Evolutionary conservation across 805 yeast species (phyloP), one percentile per base, ranked within the genome.

Genomic region (Tetrapisispora taiwanensis): DNA sequence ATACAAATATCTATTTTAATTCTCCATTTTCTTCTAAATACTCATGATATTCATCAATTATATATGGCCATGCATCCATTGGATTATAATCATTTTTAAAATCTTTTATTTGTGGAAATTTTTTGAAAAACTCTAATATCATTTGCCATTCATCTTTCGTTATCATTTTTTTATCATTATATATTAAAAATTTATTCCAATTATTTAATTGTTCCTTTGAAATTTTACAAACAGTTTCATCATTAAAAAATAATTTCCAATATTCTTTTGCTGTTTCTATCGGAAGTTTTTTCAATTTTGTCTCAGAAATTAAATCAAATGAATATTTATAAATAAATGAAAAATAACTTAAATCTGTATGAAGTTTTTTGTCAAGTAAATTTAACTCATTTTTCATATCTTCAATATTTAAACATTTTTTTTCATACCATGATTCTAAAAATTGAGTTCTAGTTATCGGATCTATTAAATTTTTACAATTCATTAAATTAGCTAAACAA

Each of bases 1-100:
- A 18, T 19, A 19, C n/a, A 18, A 33, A 19, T 7, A 13, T 33
- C 17, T 17, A 36, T 9, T 27, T 22, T 18, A 33, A 26, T 35
- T 27, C 34, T 3, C 20, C 20, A 10, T n/a, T 35, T 3, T 35
- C 39, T 24, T 41, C 39, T 14, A 65, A 66, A 54, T 71, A 71
- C 50, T 83, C 94, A 19, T 86, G 83, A 57, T 76, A 90, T 46
- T 79, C 86, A 60, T 90, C 98, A 51, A 90, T 77, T 15, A 86
- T 67, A 43, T 84, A 76, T 5, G 97, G 98, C 97, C 97, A 90
- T 0, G 96, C 84, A 20, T 83, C 88, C 52, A 75, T 74, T 50
- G 82, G 92, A 53, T 83, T 89, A 61, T 88, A 89, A 2, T 62
- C 65, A 2, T 45, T 36, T 14, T 64, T 63, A 5, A 90, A 66